Evolutionary conservation across 257 asterid genomes (phyloP).

Genomic region (Thymus quinquecostatus): DNA sequence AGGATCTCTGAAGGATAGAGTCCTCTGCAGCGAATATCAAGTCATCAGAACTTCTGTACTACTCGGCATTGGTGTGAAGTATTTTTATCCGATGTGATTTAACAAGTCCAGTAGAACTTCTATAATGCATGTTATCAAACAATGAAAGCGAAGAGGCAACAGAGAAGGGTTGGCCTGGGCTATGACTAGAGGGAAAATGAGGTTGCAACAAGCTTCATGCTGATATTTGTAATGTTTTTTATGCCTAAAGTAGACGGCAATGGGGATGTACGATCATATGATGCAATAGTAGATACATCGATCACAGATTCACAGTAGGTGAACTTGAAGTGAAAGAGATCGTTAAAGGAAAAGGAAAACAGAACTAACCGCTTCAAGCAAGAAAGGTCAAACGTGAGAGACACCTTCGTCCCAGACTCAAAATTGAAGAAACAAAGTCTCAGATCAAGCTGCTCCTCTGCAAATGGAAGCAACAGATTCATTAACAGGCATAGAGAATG

Average conservation of each 20-base stretch:
- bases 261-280: neutral
- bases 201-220: too few relatives aligned
- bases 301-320: neutral
- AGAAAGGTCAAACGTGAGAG: constrained; percentile 69
- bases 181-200: too few relatives aligned
- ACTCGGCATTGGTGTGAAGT: neutral
- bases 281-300: neutral
- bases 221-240: too few relatives aligned
- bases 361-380: constrained; percentile 74
- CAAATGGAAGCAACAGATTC: constrained; percentile 36
- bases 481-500: constrained; percentile 17
- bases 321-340: neutral
- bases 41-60: neutral
- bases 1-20: constrained; percentile 73
- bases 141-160: too few relatives aligned
- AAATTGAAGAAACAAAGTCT: constrained; percentile 60
- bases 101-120: too few relatives aligned
- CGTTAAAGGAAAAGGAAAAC: constrained; percentile 13
- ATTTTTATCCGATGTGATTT: too few relatives aligned
- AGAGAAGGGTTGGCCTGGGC: too few relatives aligned
- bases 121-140: too few relatives aligned
- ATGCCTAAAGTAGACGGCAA: too few relatives aligned
- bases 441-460: constrained; percentile 75
- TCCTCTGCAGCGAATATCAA: constrained; percentile 59
- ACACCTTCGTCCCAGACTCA: constrained; percentile 59